Evolutionary conservation across 495 filamentous ascomycete genomes (phyloP), one percentile per base, ranked within the genome.

Genomic region (Stereocaulon alpinum): DNA sequence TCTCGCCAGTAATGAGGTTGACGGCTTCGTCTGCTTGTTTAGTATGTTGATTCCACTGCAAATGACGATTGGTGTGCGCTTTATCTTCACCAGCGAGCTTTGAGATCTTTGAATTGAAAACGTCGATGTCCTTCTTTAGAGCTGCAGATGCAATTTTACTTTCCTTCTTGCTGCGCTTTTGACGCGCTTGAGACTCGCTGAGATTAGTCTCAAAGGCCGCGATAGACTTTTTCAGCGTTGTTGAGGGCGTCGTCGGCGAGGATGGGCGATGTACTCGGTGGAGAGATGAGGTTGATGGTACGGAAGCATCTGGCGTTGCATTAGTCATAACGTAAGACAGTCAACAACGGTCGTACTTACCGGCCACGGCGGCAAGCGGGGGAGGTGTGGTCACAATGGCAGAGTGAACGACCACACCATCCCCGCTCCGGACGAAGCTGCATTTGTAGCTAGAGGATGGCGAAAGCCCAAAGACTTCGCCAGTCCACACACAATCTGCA

Each of bases 151-250:
- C 80, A 57, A 82, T 74, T 68, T 88, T 88, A 69, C 91, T 88
- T 32, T 95, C 89, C 67, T 87, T 91, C 61, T 86, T 86, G 51
- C 78, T 77, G 40, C 84, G 80, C 68, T 88, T 91, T 65, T 88
- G 78, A 20, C 86, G 85, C 40, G 82, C 77, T 61, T 85, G 87
- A 59, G 86, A 84, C 45, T 95, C 89, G 54, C 80, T 81, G 41
- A 94, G 71, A 69, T 88, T 94, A 59, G 77, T 71, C 63, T 95
- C 88, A 17, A 86, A 86, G 17, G 88, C 82, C 50, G 82, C 79
- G 57, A 96, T 93, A 6, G 90, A 94, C 24, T 89, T 90, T 67
- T 85, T 88, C 40, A 96, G 77, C 0, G 91, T 96, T 6, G 91
- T 92, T 12, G 84, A 86, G 3, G 91, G 91, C n/a, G 90, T 94